Base-by-base conservation (phyloP, 1,139 yeast genomes). In the Taphrina sp. region DNA sequence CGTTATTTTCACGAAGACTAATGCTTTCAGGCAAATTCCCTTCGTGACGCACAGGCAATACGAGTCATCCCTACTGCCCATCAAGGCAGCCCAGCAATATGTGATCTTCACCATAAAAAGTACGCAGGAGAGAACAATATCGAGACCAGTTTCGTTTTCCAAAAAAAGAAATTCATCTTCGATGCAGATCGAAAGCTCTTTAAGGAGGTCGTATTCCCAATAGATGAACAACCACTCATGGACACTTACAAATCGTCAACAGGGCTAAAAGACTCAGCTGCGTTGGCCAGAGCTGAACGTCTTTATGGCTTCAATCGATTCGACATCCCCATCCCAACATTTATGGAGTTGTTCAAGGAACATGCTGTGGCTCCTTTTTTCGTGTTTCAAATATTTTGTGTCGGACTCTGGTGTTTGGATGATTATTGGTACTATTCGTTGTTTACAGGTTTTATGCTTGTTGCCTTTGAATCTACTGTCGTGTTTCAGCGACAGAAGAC, bases 331-430 rank as follows among this genome's bases (percentile, higher is more conserved):
- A 79, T 94, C 55, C 99, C 98, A 47, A 81, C 95, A 1, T 90
- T 92, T 66, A 63, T 78, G 61, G 98, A 92, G 70, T 76, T 92
- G 66, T 92, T 92, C 75, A 85, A 88, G 69, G 98, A 92, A 71
- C 98, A 92, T 69, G 98, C 97, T 4, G 95, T 94, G 45, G 97
- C 98, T 10, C 99, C 99, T 8, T 87, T 94, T 70, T 92, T 92
- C 66, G 96, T 92, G 28, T 92, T 92, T 74, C 99, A 92, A 73
- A 78, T 92, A 60, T 92, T 92, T 69, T 90, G 97, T 67, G 95
- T 92, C 57, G 95, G 94, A 14, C 76, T 94, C 61, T 94, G 97
- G 97, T 79, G 88, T 67, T 80, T 92, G 81, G 98, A 94, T 72
- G 97, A 90, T 64, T 85, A 87, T 74, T 92, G 97, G 97, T 90